Percentiles rank a stretch among this genome's conserved stretches.
phyloP scores from a whole-genome alignment of 441 rosid species.

The Daphne laureola region DNA sequence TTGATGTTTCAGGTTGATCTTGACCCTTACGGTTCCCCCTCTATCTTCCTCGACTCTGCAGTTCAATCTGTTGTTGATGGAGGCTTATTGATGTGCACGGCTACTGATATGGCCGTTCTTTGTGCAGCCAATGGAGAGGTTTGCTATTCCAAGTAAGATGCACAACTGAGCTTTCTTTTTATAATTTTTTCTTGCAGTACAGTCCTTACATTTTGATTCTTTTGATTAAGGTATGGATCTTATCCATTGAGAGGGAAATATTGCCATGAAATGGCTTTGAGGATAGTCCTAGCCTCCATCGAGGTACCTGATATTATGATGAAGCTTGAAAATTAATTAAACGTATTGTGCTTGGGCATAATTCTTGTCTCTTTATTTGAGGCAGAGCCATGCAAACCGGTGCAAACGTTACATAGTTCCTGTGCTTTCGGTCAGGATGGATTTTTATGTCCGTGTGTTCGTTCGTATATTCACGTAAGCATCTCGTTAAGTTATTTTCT shows the following conservation, averaged over 20 bases:
- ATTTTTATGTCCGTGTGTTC: slow-evolving; percentile 92
- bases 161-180: slow-evolving; percentile 11
- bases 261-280: slow-evolving; percentile 98
- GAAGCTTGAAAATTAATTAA: slow-evolving; percentile 4
- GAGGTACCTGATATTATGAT: slow-evolving; percentile 44
- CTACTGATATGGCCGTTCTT: slow-evolving; percentile 99
- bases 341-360: background rate
- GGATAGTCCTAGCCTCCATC: slow-evolving; percentile 89
- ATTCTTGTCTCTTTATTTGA: slow-evolving; percentile 12
- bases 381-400: slow-evolving; percentile 97
- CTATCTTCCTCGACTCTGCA: slow-evolving; percentile 92
- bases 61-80: slow-evolving; percentile 95
- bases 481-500: slow-evolving; percentile 5
- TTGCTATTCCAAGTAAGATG: slow-evolving; percentile 97
- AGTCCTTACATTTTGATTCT: slow-evolving; percentile 15
- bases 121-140: slow-evolving; percentile 99
- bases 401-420: slow-evolving; percentile 96
- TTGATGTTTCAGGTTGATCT: slow-evolving; percentile 85
- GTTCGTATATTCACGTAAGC: slow-evolving; percentile 90
- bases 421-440: slow-evolving; percentile 86
- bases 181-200: slow-evolving; percentile 10
- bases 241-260: slow-evolving; percentile 93
- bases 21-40: slow-evolving; percentile 98
- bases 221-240: slow-evolving; percentile 68
- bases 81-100: slow-evolving; percentile 96